phyloP scores from a whole-genome alignment of 2,329 filamentous ascomycete species.

The Trichophyton verrucosum region DNA sequence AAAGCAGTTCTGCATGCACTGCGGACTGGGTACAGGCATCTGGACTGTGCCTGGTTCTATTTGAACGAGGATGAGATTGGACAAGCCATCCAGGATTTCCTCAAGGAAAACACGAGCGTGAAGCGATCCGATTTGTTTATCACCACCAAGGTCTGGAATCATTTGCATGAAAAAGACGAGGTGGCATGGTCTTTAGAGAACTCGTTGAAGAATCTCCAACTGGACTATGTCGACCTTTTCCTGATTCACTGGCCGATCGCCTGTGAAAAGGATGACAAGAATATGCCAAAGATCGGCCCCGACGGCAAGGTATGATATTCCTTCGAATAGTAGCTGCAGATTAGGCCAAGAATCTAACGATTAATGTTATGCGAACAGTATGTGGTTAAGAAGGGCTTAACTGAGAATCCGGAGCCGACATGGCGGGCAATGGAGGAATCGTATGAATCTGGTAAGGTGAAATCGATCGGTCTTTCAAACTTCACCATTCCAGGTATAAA shows the following conservation, averaged over 20 bases:
- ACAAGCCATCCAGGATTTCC: conserved; percentile 32
- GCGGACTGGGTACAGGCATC: conserved; percentile 42
- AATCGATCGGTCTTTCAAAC: conserved; percentile 51
- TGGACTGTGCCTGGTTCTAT: conserved; percentile 44
- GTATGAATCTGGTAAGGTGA: conserved; percentile 45
- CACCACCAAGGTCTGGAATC: conserved; percentile 57
- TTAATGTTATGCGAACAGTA: conserved; percentile 40
- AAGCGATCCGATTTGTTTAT: conserved; percentile 54
- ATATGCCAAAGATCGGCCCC: conserved; percentile 36
- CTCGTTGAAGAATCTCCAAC: conserved; percentile 49
- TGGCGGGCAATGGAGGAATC: conserved; percentile 56
- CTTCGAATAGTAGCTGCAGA: background rate
- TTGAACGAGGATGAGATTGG: conserved; percentile 56
- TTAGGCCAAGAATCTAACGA: conserved; percentile 12
- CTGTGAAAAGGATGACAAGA: conserved; percentile 37
- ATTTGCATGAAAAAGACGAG: conserved; percentile 40
- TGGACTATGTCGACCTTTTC: conserved; percentile 58
- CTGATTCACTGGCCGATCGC: conserved; percentile 55
- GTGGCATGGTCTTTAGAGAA: conserved; percentile 49
- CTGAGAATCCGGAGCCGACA: conserved; percentile 49
- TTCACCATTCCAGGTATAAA: conserved; percentile 13
- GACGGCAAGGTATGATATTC: conserved; percentile 37
- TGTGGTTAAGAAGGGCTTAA: conserved; percentile 53
- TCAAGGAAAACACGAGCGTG: conserved; percentile 47
- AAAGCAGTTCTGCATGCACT: conserved; percentile 35